These are phyloP conservation scores for Pseudozyma pruni DNA, from an alignment of 1,284 basidiomycete genomes.

Conservation along the genomic window DNA sequence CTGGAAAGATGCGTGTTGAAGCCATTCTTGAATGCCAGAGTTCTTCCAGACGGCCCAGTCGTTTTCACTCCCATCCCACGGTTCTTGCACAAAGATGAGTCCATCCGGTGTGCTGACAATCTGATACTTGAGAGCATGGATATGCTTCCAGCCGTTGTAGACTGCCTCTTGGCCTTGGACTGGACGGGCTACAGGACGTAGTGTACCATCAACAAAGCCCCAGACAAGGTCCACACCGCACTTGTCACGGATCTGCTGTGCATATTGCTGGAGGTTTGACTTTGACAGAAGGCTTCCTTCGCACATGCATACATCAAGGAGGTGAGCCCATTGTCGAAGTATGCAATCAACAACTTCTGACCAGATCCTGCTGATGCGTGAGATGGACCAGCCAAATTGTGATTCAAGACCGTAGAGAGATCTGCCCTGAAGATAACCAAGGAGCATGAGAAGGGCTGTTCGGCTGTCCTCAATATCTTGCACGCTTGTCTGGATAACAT, in stretches of 20 bases:
- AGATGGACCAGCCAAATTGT: conserved; percentile 3
- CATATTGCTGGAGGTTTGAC: background rate
- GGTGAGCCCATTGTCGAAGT: background rate
- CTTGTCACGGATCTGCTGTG: background rate
- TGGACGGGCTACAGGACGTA: background rate
- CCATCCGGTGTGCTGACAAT: conserved; percentile 4
- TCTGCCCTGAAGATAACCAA: background rate
- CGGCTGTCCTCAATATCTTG: conserved; percentile 1
- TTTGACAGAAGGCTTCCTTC: background rate
- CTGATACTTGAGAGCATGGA: conserved; percentile 5
- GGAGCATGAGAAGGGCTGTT: conserved; percentile 1
- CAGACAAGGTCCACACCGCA: conserved; percentile 1
- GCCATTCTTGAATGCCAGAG: background rate
- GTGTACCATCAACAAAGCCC: conserved; percentile 5
- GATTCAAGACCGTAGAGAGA: background rate
- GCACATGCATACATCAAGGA: background rate
- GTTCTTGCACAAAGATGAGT: conserved; percentile 1
- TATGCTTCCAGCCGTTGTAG: conserved; percentile 3
- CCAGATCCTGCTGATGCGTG: conserved; percentile 3
- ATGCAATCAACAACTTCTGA: background rate
- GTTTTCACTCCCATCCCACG: conserved; percentile 5
- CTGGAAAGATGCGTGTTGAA: background rate
- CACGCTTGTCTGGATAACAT: background rate
- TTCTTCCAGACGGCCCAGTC: conserved; percentile 3
- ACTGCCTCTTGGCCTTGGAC: background rate